Evolutionary conservation across 371 early-diverging fungal genomes (phyloP).

Genomic region (Syncephalastrum racemosum): DNA sequence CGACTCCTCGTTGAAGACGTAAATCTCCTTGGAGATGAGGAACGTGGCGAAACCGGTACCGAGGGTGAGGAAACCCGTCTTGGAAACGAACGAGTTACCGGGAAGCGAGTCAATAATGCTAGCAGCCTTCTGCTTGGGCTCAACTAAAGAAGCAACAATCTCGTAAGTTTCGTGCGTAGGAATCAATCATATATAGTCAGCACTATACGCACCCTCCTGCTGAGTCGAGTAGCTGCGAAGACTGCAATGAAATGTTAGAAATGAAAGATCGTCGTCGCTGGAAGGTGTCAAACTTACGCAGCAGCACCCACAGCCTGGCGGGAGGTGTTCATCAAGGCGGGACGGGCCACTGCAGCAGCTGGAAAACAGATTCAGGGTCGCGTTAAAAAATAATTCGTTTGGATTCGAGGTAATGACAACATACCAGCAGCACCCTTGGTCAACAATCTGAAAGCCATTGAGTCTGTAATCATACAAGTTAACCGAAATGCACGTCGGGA

Average conservation of each 20-base stretch:
- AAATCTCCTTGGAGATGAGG: slow-evolving; percentile 95
- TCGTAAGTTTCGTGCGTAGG: neutral
- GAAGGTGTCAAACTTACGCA: slow-evolving; percentile 28
- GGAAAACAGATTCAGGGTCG: slow-evolving; percentile 5
- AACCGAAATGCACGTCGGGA: too few relatives aligned
- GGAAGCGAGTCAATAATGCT: slow-evolving; percentile 91
- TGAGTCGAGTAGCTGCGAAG: slow-evolving; percentile 43
- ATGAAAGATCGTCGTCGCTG: neutral
- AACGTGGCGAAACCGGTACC: slow-evolving; percentile 85
- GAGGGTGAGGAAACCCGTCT: slow-evolving; percentile 87
- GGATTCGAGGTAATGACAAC: neutral
- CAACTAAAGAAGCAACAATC: slow-evolving; percentile 22
- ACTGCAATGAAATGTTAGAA: slow-evolving; percentile 17
- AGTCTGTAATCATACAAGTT: too few relatives aligned
- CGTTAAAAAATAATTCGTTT: neutral
- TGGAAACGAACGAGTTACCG: slow-evolving; percentile 83
- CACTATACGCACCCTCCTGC: slow-evolving; percentile 26
- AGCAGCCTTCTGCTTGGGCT: slow-evolving; percentile 77
- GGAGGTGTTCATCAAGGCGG: slow-evolving; percentile 35
- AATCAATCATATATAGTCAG: neutral
- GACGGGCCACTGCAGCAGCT: slow-evolving; percentile 47
- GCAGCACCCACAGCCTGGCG: slow-evolving; percentile 47
- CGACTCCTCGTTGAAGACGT: slow-evolving; percentile 93
- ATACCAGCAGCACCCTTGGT: slow-evolving; percentile 52
- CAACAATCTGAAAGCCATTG: slow-evolving; percentile 55